These are phyloP conservation scores for Telfairia occidentalis DNA, from an alignment of 331 rosid genomes.

Conservation along the genomic window DNA sequence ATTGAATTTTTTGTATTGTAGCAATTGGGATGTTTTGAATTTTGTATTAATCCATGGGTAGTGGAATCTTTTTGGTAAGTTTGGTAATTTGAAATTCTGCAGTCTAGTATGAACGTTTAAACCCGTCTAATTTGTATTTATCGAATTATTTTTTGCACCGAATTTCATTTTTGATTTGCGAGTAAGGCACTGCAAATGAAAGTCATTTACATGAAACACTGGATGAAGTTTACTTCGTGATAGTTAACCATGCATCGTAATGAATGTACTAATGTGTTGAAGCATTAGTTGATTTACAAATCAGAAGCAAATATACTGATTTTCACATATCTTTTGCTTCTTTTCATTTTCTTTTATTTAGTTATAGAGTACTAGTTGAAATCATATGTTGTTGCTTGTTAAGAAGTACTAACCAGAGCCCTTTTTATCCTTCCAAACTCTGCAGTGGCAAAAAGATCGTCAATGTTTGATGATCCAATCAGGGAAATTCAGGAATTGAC, in stretches of 20 bases:
- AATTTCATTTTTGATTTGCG: not conserved
- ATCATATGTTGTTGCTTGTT: not conserved
- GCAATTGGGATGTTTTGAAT: not conserved
- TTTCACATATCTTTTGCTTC: not conserved
- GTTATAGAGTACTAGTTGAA: not conserved
- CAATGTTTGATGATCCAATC: conserved; percentile 73
- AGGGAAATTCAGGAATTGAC: conserved; percentile 78
- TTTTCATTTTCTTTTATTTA: not conserved
- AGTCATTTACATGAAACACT: not conserved
- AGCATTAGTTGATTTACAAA: not conserved
- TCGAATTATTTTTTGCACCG: not conserved
- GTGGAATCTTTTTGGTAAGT: not conserved
- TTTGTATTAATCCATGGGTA: not conserved
- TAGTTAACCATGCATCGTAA: not conserved
- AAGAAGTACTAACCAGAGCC: not conserved
- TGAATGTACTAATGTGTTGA: not conserved
- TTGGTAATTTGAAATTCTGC: not conserved
- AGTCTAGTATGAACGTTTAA: not conserved
- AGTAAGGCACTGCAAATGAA: not conserved
- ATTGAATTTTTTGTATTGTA: not conserved
- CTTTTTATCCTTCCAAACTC: not conserved
- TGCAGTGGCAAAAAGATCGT: conserved; percentile 81
- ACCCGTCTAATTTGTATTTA: not conserved
- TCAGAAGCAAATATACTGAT: not conserved
- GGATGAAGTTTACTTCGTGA: not conserved